A percentile compares a stretch with the other conserved stretches of the same genome.
phyloP scores from a whole-genome alignment of 2,329 filamentous ascomycete species.

The Teratosphaeria viscida region DNA sequence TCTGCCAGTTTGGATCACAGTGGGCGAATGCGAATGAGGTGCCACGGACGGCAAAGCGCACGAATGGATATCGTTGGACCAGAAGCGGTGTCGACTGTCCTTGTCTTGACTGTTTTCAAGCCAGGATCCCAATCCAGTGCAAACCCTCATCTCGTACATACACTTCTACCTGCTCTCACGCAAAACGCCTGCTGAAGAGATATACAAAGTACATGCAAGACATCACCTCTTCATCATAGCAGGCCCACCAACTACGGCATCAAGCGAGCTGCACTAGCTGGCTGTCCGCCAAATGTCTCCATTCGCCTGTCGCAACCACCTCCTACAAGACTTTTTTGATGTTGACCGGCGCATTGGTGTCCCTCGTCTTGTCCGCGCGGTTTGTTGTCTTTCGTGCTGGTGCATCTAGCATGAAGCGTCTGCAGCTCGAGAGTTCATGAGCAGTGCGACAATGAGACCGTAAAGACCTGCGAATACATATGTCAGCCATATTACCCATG shows the following conservation, averaged over 20 bases:
- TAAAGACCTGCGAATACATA: conserved; percentile 68
- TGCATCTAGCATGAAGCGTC: conserved; percentile 51
- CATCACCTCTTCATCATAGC: neutral
- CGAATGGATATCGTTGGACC: neutral
- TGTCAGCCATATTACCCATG: neutral
- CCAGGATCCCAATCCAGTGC: neutral
- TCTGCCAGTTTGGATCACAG: too few relatives aligned
- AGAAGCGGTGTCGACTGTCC: neutral
- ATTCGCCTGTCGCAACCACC: neutral
- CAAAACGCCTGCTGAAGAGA: neutral
- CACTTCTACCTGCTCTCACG: neutral
- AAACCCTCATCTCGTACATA: neutral
- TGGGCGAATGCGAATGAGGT: too few relatives aligned
- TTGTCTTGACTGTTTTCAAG: too few relatives aligned
- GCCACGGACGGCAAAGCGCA: too few relatives aligned
- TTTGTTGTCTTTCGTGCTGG: conserved; percentile 30
- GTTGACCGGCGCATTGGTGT: conserved; percentile 1
- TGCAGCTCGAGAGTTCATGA: conserved; percentile 91
- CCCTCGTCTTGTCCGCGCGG: conserved; percentile 28
- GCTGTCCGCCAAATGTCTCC: neutral
- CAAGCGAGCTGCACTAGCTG: neutral
- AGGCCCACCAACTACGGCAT: neutral
- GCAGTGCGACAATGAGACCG: conserved; percentile 93
- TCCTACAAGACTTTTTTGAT: neutral
- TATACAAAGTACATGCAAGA: neutral